Percentiles rank a stretch among this genome's conserved stretches.
phyloP scores from a whole-genome alignment of 169 alveolate species.

The Ichthyophthirius multifiliis region DNA sequence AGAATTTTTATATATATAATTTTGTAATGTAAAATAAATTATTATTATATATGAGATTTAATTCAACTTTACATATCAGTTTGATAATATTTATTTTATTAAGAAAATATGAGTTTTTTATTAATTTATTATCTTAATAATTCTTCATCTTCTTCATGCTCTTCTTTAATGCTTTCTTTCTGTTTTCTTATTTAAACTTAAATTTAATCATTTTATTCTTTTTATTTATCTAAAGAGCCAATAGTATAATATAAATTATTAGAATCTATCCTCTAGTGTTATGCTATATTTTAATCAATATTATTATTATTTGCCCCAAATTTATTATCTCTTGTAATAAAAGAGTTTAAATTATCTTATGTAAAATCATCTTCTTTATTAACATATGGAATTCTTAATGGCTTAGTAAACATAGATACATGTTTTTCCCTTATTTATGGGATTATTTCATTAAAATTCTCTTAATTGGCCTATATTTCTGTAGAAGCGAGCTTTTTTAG shows the following conservation, averaged over 20 bases:
- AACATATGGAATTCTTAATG: conserved; percentile 1
- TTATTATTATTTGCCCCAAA: conserved; percentile 4
- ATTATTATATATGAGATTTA: no score
- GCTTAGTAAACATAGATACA: background rate
- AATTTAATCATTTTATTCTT: background rate
- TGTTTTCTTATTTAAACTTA: background rate
- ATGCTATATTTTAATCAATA: background rate
- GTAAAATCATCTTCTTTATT: background rate
- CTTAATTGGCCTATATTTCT: background rate
- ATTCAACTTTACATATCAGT: no score
- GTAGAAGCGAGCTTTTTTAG: background rate
- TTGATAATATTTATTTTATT: no score
- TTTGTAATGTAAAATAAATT: no score
- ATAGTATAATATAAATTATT: background rate
- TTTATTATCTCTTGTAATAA: conserved; percentile 9
- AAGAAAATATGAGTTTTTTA: no score
- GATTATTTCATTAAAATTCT: background rate
- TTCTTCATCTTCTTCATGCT: background rate
- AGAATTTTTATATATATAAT: no score
- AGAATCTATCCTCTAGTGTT: background rate
- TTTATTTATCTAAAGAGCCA: background rate
- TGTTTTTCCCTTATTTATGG: conserved; percentile 5
- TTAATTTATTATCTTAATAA: no score
- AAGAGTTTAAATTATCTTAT: background rate
- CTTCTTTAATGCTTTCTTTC: background rate